Conservation (phyloP, 768 basidiomycete species). For the Leccinum truebloodii region DNA sequence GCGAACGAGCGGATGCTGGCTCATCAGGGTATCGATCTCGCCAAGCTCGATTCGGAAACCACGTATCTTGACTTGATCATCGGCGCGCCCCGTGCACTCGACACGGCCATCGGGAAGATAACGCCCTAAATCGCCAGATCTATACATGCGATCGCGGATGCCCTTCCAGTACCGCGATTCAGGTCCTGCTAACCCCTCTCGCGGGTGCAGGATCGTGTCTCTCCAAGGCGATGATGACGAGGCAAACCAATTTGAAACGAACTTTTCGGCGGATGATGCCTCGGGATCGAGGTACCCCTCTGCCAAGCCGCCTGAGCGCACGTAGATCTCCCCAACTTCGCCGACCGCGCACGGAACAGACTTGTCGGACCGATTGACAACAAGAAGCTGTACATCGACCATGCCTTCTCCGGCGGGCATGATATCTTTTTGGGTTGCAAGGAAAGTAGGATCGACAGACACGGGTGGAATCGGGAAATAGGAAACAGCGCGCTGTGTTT, state of each 20-base stretch:
- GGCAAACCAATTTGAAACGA: conserved; percentile 93
- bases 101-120: conserved; percentile 92
- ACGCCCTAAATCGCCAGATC: conserved; percentile 94
- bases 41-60: conserved; percentile 98
- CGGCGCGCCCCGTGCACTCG: conserved; percentile 95
- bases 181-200: conserved; percentile 55
- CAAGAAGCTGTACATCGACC: conserved; percentile 95
- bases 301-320: conserved; percentile 91
- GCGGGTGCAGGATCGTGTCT: conserved; percentile 74
- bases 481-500: conserved; percentile 98
- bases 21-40: conserved; percentile 95
- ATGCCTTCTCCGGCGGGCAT: conserved; percentile 98
- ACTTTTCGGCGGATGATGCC: conserved; percentile 87
- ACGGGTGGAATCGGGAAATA: conserved; percentile 93
- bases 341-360: conserved; percentile 89
- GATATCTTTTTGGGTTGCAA: conserved; percentile 93
- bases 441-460: conserved; percentile 82
- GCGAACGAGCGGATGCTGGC: conserved; percentile 89
- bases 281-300: conserved; percentile 90
- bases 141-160: conserved; percentile 95
- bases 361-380: conserved; percentile 88
- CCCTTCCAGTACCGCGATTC: conserved; percentile 91
- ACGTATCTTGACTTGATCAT: conserved; percentile 99
- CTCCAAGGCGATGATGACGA: conserved; percentile 45
- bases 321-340: conserved; percentile 98